Evolutionary conservation across 306 rosid genomes (phyloP).

Genomic region (Hippophae rhamnoides): DNA sequence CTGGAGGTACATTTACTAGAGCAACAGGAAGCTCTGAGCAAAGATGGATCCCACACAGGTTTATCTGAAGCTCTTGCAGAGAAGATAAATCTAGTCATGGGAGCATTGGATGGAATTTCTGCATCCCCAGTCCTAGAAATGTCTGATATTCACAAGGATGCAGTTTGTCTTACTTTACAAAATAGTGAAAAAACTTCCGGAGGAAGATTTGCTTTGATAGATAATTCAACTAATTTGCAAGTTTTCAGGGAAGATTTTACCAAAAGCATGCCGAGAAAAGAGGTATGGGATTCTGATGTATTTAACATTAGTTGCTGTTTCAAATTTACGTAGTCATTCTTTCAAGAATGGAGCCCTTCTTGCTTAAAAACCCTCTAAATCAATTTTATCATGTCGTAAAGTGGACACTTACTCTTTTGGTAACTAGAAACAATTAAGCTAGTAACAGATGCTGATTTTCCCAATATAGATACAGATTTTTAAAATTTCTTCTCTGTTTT

Average conservation of each 20-base stretch:
- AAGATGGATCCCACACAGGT: constrained; percentile 16
- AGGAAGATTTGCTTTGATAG: constrained; percentile 22
- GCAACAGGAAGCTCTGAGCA: constrained; percentile 19
- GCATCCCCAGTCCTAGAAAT: constrained; percentile 20
- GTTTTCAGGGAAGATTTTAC: constrained; percentile 20
- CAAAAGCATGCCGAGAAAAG: constrained; percentile 17
- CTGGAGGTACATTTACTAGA: constrained; percentile 15
- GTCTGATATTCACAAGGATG: constrained; percentile 22
- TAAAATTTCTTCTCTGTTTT: neutral
- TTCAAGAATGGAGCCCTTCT: neutral
- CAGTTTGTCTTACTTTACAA: constrained; percentile 7
- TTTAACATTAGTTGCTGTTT: neutral
- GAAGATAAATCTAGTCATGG: constrained; percentile 15
- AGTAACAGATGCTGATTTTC: constrained; percentile 26
- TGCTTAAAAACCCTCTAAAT: constrained; percentile 2
- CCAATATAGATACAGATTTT: constrained; percentile 22
- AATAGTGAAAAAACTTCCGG: constrained; percentile 16
- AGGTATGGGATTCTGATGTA: constrained; percentile 10
- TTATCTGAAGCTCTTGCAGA: constrained; percentile 16
- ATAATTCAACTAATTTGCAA: constrained; percentile 17
- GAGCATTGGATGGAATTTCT: constrained; percentile 9
- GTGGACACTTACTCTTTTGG: constrained; percentile 11
- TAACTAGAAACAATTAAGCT: neutral
- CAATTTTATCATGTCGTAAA: constrained; percentile 16
- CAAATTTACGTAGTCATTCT: neutral